Evolutionary conservation across 108 stramenopile genomes (phyloP).

Genomic region (Seminavis robusta): DNA sequence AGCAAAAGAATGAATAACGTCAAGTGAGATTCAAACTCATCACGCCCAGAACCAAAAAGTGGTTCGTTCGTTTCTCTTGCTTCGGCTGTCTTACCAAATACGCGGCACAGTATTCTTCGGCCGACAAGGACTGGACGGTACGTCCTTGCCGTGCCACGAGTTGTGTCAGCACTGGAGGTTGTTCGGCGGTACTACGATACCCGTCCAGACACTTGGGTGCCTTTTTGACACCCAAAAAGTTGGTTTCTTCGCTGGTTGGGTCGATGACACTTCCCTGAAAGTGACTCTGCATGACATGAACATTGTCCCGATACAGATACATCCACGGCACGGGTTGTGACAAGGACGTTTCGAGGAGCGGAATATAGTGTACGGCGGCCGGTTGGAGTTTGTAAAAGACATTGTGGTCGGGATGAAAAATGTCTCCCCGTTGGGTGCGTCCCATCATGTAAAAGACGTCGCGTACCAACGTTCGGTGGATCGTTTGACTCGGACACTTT

Average conservation of each 20-base stretch:
- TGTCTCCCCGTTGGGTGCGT: slow-evolving; percentile 22
- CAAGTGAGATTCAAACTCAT: too few species aligned
- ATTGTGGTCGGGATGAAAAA: slow-evolving; percentile 16
- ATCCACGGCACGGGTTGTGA: slow-evolving; percentile 85
- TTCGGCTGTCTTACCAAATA: too few species aligned
- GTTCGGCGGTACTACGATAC: too few species aligned
- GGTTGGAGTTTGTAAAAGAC: slow-evolving; percentile 97
- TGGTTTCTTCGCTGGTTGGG: too few species aligned
- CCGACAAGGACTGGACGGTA: slow-evolving; percentile 28
- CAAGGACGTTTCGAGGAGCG: slow-evolving; percentile 60
- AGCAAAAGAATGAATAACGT: too few species aligned
- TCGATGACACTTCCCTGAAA: slow-evolving; percentile 23
- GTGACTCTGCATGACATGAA: slow-evolving; percentile 87
- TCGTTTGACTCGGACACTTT: too few species aligned
- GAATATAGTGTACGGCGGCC: slow-evolving; percentile 51
- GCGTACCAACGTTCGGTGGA: too few species aligned
- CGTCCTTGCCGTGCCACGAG: background rate
- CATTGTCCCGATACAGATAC: slow-evolving; percentile 88
- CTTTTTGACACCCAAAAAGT: too few species aligned
- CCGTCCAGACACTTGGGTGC: too few species aligned
- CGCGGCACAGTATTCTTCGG: slow-evolving; percentile 79
- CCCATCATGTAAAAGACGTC: slow-evolving; percentile 80
- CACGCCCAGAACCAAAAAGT: too few species aligned
- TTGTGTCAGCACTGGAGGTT: slow-evolving; percentile 1
- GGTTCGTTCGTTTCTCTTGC: too few species aligned